Conservation (phyloP, 2,329 filamentous ascomycete genomes). For the Sphaerulina vaccinii region DNA sequence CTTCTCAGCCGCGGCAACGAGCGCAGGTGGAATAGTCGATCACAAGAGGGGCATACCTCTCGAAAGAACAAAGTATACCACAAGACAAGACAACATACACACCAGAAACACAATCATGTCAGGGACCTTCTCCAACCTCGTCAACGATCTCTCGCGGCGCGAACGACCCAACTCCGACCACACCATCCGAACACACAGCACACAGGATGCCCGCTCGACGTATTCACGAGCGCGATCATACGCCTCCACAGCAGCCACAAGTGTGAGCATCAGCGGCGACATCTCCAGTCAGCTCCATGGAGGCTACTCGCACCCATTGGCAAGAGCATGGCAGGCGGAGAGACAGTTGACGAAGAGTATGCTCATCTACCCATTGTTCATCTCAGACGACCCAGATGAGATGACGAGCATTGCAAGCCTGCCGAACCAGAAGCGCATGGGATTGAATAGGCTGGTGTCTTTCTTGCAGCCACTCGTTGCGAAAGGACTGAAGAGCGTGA, state of each 20-base stretch:
- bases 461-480: conserved; percentile 83
- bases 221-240: conserved; percentile 50
- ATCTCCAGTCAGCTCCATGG: conserved; percentile 54
- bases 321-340: conserved; percentile 54
- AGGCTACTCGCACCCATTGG: conserved; percentile 53
- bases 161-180: conserved; percentile 44
- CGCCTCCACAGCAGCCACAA: conserved; percentile 53
- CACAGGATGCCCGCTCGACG: conserved; percentile 46
- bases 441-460: conserved; percentile 78
- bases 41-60: conserved; percentile 13
- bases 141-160: conserved; percentile 52
- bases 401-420: conserved; percentile 86
- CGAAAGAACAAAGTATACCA: background rate
- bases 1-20: conserved; percentile 11
- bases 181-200: conserved; percentile 45
- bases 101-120: conserved; percentile 44
- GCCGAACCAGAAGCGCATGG: conserved; percentile 84
- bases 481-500: conserved; percentile 89
- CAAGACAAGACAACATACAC: background rate
- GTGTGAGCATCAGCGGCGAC: conserved; percentile 53
- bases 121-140: conserved; percentile 54
- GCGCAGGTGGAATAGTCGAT: conserved; percentile 13
- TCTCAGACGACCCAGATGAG: conserved; percentile 92
- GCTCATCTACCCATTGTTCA: conserved; percentile 97
- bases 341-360: conserved; percentile 67